Base-by-base conservation (phyloP, 768 basidiomycete species). In the Mrakia gelida region DNA sequence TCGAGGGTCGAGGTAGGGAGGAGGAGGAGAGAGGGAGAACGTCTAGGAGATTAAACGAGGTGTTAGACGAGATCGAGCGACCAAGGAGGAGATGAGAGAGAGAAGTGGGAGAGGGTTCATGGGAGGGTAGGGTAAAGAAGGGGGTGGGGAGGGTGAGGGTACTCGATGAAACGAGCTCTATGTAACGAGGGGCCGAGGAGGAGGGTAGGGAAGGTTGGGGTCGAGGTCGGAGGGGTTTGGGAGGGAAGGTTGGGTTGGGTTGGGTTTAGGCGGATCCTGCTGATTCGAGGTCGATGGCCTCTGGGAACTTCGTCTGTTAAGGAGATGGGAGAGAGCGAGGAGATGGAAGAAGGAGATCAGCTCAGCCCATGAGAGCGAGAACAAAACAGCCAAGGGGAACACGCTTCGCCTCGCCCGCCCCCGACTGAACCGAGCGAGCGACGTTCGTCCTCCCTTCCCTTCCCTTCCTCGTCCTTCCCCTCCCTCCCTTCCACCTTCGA, bases 261-360 rank as follows among this genome's bases (percentile, higher is more conserved):
- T n/a, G 28, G 54, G 52, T 18, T 41, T 23, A 70, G n/a, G 26
- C 67, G 32, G 32, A n/a, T 43, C 67, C 67, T 13, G 67, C 67
- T 18, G 67, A 70, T 43, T 41, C 67, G 34, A 41, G 18, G 18
- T 70, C 67, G 67, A 70, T 45, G 67, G 52, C 21, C 56, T 73
- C 52, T 32, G 72, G 72, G 72, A 73, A 73, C 4, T 56, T 38
- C 21, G 72, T 73, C 72, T 73, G 32, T 11, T n/a, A n/a, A 56
- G 23, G 45, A 32, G 45, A 32, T 6, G 1, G 71, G 30, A 16
- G 15, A 30, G 11, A 72, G 49, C 2, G n/a, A 26, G n/a, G 43
- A 49, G 70, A 30, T 30, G n/a, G 26, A 43, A 49, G 18, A 52
- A 15, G 45, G 45, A 13, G 3, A 52, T 52, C 49, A 56, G 28